A percentile compares a stretch with the other conserved stretches of the same genome.
Conservation (phyloP, 2,329 filamentous ascomycete species). For the Ciborinia camelliae region DNA sequence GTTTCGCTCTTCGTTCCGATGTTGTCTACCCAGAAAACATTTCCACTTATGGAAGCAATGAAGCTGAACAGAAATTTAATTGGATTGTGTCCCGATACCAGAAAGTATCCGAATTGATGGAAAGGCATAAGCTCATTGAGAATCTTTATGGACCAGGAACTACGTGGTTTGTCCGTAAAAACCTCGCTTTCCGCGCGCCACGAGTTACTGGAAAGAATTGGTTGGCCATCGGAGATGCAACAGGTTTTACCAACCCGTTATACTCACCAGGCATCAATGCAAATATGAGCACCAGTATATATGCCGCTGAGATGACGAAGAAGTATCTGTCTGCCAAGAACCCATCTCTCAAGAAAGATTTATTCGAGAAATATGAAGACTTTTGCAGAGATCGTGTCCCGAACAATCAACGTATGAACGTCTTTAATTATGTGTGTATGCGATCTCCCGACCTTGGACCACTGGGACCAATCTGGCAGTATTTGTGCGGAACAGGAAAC, state of each 20-base stretch:
- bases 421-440: constrained; percentile 31
- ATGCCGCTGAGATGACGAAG: constrained; percentile 22
- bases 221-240: constrained; percentile 35
- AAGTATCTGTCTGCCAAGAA: constrained; percentile 13
- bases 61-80: constrained; percentile 35
- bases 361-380: constrained; percentile 23
- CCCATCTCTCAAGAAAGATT: not conserved
- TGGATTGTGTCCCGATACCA: constrained; percentile 30
- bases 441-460: constrained; percentile 27
- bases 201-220: constrained; percentile 31
- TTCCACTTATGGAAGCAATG: constrained; percentile 27
- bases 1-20: constrained; percentile 30
- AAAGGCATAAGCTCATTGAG: constrained; percentile 24
- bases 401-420: constrained; percentile 30
- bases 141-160: constrained; percentile 29
- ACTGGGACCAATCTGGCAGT: constrained; percentile 30
- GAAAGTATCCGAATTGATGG: constrained; percentile 31
- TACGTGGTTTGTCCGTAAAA: constrained; percentile 32
- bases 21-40: constrained; percentile 28
- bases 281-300: constrained; percentile 25
- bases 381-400: constrained; percentile 26
- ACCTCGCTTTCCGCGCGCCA: constrained; percentile 26
- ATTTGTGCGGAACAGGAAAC: constrained; percentile 26
- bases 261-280: constrained; percentile 35
- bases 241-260: constrained; percentile 36